Conservation (phyloP, 2,329 filamentous ascomycete species). For the Fusarium devonianum region DNA sequence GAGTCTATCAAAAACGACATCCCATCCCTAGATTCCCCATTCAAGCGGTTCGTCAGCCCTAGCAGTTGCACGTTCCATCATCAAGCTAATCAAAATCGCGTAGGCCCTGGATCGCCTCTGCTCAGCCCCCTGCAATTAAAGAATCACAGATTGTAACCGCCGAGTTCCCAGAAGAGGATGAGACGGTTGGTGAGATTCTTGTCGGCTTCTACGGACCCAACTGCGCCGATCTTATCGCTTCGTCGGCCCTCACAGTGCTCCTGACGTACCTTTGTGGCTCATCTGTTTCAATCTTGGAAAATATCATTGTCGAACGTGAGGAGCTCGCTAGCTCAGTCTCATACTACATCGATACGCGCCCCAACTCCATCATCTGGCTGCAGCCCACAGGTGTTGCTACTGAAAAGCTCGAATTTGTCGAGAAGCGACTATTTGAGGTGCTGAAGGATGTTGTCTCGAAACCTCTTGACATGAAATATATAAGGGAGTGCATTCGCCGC, state of each 20-base stretch:
- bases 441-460: conserved; percentile 81
- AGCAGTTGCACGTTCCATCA: not conserved
- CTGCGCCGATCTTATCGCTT: conserved; percentile 72
- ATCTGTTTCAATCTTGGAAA: conserved; percentile 90
- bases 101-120: conserved; percentile 87
- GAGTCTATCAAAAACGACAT: conserved; percentile 84
- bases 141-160: conserved; percentile 79
- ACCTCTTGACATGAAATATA: conserved; percentile 86
- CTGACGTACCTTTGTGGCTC: conserved; percentile 91
- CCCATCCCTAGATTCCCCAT: conserved; percentile 75
- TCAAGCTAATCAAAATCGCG: conserved; percentile 8
- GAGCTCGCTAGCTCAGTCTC: conserved; percentile 87
- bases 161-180: conserved; percentile 95
- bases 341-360: conserved; percentile 79
- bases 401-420: conserved; percentile 81
- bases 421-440: conserved; percentile 84
- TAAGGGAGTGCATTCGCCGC: conserved; percentile 84
- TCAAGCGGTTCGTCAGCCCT: conserved; percentile 64
- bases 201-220: conserved; percentile 88
- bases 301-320: conserved; percentile 90
- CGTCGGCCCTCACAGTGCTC: conserved; percentile 79
- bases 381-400: conserved; percentile 87
- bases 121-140: conserved; percentile 74
- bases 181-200: conserved; percentile 87
- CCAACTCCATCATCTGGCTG: conserved; percentile 85